Conservation (phyloP, 108 stramenopile genomes). For the Conticribra guillardii region DNA sequence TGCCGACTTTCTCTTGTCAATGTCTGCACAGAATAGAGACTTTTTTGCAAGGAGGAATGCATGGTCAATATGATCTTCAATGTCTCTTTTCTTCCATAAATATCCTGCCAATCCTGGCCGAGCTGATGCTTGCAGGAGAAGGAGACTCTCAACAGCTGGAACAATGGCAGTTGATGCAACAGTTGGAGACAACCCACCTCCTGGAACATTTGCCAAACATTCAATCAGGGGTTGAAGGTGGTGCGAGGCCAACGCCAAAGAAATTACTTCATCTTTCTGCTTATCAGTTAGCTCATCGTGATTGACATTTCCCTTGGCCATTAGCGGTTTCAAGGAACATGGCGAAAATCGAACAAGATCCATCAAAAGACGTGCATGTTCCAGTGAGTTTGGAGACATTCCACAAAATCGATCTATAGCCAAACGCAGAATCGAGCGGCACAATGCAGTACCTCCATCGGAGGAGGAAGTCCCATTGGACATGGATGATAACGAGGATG, state of each 20-base stretch:
- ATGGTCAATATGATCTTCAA: conserved; percentile 52
- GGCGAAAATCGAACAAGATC: conserved; percentile 40
- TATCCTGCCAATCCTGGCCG: conserved; percentile 32
- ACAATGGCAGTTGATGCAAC: conserved; percentile 39
- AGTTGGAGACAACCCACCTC: conserved; percentile 46
- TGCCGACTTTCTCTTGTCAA: conserved; percentile 44
- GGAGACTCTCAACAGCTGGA: conserved; percentile 33
- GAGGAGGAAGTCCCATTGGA: conserved; percentile 3
- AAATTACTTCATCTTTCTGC: conserved; percentile 28
- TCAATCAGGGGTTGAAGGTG: conserved; percentile 46
- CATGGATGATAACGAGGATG: conserved; percentile 12
- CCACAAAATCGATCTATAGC: conserved; percentile 47
- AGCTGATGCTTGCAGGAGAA: conserved; percentile 31
- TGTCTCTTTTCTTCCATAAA: conserved; percentile 42
- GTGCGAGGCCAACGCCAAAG: conserved; percentile 25
- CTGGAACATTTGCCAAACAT: conserved; percentile 38
- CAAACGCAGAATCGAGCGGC: conserved; percentile 42
- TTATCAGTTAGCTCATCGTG: conserved; percentile 21
- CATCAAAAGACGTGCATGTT: conserved; percentile 41
- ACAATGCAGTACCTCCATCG: conserved; percentile 32
- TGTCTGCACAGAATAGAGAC: conserved; percentile 48
- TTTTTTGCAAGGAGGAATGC: conserved; percentile 56
- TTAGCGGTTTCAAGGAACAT: neutral
- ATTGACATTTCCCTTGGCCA: neutral
- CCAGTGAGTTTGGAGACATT: conserved; percentile 53